A percentile compares a stretch with the other conserved stretches of the same genome.
These are phyloP conservation scores for Lanmaoa pseudosensibilis DNA, from an alignment of 768 basidiomycete species.

Conservation along the genomic window DNA sequence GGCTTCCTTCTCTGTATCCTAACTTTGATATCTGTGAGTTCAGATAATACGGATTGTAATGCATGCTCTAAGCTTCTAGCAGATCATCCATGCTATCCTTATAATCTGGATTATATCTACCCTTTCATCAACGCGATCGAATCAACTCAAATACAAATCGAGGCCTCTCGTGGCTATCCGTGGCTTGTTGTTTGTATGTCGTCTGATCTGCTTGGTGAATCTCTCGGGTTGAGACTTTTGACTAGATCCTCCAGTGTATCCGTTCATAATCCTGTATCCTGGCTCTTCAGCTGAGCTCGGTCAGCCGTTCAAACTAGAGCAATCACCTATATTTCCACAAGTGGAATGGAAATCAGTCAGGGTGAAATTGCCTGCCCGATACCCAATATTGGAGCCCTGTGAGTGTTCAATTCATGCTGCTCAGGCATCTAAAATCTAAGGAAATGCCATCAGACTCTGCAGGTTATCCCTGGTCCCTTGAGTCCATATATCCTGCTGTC, in stretches of 20 bases:
- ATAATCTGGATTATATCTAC: constrained; percentile 39
- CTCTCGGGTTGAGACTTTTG: background rate
- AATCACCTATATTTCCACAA: background rate
- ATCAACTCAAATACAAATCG: constrained; percentile 5
- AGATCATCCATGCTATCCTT: constrained; percentile 45
- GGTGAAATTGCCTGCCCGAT: constrained; percentile 16
- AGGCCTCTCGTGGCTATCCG: constrained; percentile 32
- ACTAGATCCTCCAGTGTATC: constrained; percentile 27
- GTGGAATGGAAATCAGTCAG: background rate
- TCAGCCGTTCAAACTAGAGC: constrained; percentile 1
- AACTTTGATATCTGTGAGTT: constrained; percentile 37
- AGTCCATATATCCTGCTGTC: constrained; percentile 23
- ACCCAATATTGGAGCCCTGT: constrained; percentile 38
- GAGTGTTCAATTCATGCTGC: constrained; percentile 8
- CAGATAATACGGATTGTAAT: background rate
- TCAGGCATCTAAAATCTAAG: background rate
- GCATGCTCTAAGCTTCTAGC: background rate
- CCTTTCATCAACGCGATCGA: constrained; percentile 11
- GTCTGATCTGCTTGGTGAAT: background rate
- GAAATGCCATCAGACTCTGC: constrained; percentile 13
- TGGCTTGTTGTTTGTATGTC: constrained; percentile 39
- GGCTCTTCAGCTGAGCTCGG: constrained; percentile 1
- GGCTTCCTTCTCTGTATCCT: constrained; percentile 14
- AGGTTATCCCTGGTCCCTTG: constrained; percentile 31
- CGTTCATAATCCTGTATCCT: constrained; percentile 20